These are phyloP conservation scores for Heritiera fomes DNA, from an alignment of 345 rosid genomes.

Conservation along the genomic window DNA sequence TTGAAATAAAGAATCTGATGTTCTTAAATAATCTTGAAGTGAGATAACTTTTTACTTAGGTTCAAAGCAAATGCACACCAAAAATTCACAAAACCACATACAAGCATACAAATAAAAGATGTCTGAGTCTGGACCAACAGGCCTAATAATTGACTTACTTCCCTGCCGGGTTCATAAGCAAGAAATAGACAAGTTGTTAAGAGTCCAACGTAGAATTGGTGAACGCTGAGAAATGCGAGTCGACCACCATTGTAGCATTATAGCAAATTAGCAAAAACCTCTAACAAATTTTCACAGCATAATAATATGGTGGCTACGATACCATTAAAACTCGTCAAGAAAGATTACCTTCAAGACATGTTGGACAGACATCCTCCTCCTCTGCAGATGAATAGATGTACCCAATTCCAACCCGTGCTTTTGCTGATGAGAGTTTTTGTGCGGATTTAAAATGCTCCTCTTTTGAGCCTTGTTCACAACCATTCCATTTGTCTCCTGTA, in stretches of 20 bases:
- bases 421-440: conserved; percentile 50
- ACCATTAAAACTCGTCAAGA: conserved; percentile 13
- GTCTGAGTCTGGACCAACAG: background rate
- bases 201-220: background rate
- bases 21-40: background rate
- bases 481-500: conserved; percentile 66
- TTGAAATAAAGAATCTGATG: background rate
- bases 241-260: background rate
- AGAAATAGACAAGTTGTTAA: background rate
- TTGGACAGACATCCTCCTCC: conserved; percentile 96
- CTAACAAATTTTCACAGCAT: background rate
- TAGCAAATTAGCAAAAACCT: background rate
- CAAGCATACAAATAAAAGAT: background rate
- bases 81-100: background rate
- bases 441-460: conserved; percentile 55
- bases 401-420: conserved; percentile 44
- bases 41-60: background rate
- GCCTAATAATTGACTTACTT: background rate
- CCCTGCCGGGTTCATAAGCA: background rate
- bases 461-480: conserved; percentile 62
- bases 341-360: conserved; percentile 91
- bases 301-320: background rate
- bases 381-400: conserved; percentile 56
- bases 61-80: background rate
- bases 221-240: background rate